Base-by-base conservation (phyloP, 2,329 filamentous ascomycete genomes). In the Monosporascus sp. region DNA sequence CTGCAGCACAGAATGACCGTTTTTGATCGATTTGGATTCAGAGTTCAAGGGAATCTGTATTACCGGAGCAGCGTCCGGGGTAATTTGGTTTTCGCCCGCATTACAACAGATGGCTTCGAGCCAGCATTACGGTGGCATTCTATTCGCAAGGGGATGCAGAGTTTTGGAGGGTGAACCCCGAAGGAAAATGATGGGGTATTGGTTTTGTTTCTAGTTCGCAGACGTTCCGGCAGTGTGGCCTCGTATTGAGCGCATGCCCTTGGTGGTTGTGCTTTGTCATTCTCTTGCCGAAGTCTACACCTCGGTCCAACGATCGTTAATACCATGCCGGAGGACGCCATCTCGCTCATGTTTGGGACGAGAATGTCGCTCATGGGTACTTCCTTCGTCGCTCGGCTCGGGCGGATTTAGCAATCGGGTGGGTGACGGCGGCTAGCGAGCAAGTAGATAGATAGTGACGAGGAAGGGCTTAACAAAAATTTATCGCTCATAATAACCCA, bases 1-100 rank as follows among this genome's bases (percentile, higher is more conserved):
- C 51, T 53, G 56, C 57, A 55, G 54, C 59, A 62, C 62, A 63
- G 58, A 62, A 62, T 61, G 61, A 62, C 55, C 52, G 53, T 61
- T 60, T 63, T 54, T 51, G 56, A 61, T 60, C 55, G 53, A 58
- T 54, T 63, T 62, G 55, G 55, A 57, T 62, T 65, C 53, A 51
- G 53, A 51, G 44, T 48, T 45, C 49, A 54, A 48, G 46, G 48
- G 53, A 56, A 51, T 52, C 56, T 57, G 58, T 54, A 54, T 54
- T 57, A 48, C 44, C 53, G 48, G 48, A 54, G 45, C 41, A 52
- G 55, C 42, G 45, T 51, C 51, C 54, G 45, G 37, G 53, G 54
- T 50, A 57, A 50, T 47, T 57, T 51, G 49, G 52, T 54, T 56
- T 56, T 50, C 48, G 54, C 54, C 54, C 58, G 56, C 57, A 56